These are phyloP conservation scores for Globisporangium radiosum DNA, from an alignment of 352 stramenopile genomes.

Conservation along the genomic window DNA sequence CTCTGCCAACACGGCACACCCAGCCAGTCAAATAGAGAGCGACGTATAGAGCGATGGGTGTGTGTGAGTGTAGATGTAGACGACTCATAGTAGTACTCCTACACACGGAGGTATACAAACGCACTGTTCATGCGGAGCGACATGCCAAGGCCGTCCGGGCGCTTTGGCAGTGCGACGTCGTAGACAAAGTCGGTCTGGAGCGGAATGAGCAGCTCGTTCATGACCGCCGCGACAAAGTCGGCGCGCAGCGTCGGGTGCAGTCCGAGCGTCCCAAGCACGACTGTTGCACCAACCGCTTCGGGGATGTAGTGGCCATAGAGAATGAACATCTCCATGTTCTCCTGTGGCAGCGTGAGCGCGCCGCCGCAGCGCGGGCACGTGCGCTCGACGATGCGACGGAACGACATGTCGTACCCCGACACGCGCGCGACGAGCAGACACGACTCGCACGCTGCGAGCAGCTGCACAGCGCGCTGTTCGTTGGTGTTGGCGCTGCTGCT, in stretches of 20 bases:
- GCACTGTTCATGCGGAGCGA: conserved; percentile 82
- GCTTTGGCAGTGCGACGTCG: conserved; percentile 76
- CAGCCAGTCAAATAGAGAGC: conserved; percentile 5
- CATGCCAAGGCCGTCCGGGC: conserved; percentile 72
- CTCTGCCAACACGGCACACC: conserved; percentile 24
- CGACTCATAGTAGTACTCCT: neutral
- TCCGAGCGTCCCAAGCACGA: conserved; percentile 62
- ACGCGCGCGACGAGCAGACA: conserved; percentile 68
- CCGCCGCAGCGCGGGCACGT: conserved; percentile 64
- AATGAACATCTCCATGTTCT: conserved; percentile 85
- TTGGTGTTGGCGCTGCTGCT: neutral
- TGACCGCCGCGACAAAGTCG: conserved; percentile 74
- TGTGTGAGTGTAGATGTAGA: neutral
- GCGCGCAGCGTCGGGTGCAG: conserved; percentile 66
- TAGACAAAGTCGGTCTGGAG: conserved; percentile 83
- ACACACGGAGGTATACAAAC: conserved; percentile 8
- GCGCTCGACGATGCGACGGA: conserved; percentile 70
- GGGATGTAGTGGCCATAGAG: conserved; percentile 79
- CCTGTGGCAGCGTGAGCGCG: conserved; percentile 59
- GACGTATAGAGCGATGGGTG: conserved; percentile 2
- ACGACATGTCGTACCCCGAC: conserved; percentile 72
- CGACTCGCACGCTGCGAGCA: conserved; percentile 66
- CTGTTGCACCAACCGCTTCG: conserved; percentile 55
- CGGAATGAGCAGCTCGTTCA: conserved; percentile 77
- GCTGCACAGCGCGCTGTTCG: conserved; percentile 42